Percentiles rank a stretch among this genome's conserved stretches.
Conservation (phyloP, 129 eudicot genomes). For the Arctium lappa region DNA sequence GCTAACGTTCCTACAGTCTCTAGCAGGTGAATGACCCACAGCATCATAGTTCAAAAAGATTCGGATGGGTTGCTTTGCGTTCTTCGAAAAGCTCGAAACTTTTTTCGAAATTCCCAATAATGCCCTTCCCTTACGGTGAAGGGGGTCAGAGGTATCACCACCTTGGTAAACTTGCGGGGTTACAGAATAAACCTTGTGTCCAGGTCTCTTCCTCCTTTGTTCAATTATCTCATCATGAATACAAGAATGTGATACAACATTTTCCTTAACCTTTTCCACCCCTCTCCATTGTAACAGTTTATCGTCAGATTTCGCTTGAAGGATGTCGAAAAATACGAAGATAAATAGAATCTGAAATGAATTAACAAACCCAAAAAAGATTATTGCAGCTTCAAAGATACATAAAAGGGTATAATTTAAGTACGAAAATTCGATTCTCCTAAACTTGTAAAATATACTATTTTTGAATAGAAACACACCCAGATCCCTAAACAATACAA, state of each 20-base stretch:
- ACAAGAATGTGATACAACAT: conserved; percentile 74
- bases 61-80: conserved; percentile 76
- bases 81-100: conserved; percentile 25
- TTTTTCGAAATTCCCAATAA: conserved; percentile 55
- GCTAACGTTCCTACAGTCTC: conserved; percentile 84
- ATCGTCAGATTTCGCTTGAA: conserved; percentile 45
- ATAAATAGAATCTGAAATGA: conserved; percentile 60
- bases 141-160: conserved; percentile 30
- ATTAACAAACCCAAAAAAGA: neutral
- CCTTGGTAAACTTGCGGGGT: conserved; percentile 78
- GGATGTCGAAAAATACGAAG: conserved; percentile 41
- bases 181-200: conserved; percentile 76
- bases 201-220: conserved; percentile 74
- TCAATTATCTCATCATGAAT: conserved; percentile 95
- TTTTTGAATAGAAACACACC: neutral
- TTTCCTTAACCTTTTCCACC: conserved; percentile 34
- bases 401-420: neutral
- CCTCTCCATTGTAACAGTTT: conserved; percentile 30
- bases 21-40: conserved; percentile 94
- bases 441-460: conserved; percentile 2
- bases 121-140: conserved; percentile 64
- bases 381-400: conserved; percentile 4
- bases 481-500: conserved; percentile 8
- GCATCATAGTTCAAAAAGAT: conserved; percentile 93
- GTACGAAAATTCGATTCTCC: neutral